Evolutionary conservation across 2,329 filamentous ascomycete species (phyloP), one percentile per base, ranked within the genome.

Genomic region (Pseudophaeomoniella oleicola): DNA sequence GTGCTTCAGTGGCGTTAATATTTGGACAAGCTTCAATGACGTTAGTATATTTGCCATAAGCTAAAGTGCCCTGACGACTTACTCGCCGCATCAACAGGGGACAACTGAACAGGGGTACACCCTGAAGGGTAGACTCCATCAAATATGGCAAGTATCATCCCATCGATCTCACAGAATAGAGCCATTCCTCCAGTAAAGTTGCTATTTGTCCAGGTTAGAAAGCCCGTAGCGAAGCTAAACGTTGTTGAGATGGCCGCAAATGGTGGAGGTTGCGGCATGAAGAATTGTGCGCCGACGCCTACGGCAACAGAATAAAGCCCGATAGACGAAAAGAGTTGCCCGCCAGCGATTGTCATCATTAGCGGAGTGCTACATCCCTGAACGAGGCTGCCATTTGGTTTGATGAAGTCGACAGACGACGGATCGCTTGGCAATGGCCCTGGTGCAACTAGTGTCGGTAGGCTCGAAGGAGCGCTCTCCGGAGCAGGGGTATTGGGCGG

Each of bases 81-180:
- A 27, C 22, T 27, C n/a, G 22, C 6, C 6, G 6, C 22, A 6
- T n/a, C 22, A 9, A 27, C 22, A n/a, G 9, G 9, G 11, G 9
- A 16, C 12, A 35, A 16, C 5, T 11, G 5, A 12, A 35, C 33
- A 16, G 33, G 33, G 5, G 33, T 15, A 35, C 33, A 35, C 10
- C 13, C 33, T 11, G 14, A 14, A 10, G 33, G 33, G 16, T 35
- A 35, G 5, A 35, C 33, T 19, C 33, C 33, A 19, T 35, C 33
- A 19, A 35, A 35, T 11, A 35, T 14, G 13, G 18, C 16, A 16
- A 19, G 9, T 5, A 35, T 18, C 11, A 5, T 11, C 11, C 16
- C 16, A 19, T 15, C 16, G 11, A 9, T 11, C 11, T 35, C 18
- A 18, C 33, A 35, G 33, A 35, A 35, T 5, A 35, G 33, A 5